phyloP scores from a whole-genome alignment of 2,329 filamentous ascomycete genomes.

The Lasiodiplodia hormozganensis region DNA sequence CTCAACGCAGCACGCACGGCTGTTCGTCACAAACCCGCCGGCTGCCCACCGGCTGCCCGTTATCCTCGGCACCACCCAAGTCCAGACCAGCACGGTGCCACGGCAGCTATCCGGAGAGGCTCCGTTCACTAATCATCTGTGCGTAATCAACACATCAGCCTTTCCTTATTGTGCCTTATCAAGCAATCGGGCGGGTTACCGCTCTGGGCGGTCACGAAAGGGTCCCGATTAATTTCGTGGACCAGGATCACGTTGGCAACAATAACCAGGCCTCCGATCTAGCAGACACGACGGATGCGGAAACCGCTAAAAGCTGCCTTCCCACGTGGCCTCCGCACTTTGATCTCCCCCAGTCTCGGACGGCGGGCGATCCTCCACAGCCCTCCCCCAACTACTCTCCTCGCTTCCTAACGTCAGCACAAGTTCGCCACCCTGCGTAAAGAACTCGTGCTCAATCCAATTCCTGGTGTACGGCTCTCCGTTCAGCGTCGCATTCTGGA shows the following conservation, averaged over 20 bases:
- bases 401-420: conserved; percentile 50
- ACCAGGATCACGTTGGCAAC: no score
- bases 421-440: conserved; percentile 51
- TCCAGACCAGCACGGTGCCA: neutral
- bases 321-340: neutral
- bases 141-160: conserved; percentile 1
- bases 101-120: neutral
- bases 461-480: conserved; percentile 52
- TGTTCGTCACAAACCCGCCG: no score
- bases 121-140: conserved; percentile 17
- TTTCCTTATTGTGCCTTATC: neutral
- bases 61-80: neutral
- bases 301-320: neutral
- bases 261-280: no score
- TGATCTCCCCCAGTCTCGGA: conserved; percentile 32
- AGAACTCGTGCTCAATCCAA: conserved; percentile 56
- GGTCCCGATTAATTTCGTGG: no score
- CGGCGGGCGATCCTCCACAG: conserved; percentile 49
- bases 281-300: neutral
- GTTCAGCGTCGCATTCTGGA: conserved; percentile 53
- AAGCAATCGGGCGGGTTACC: neutral
- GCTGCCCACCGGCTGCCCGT: no score
- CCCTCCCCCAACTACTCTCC: conserved; percentile 55
- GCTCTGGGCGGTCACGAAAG: neutral
- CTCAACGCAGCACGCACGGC: no score